These are phyloP conservation scores for Diaporthe sp. DNA, from an alignment of 2,329 filamentous ascomycete species.

Conservation along the genomic window DNA sequence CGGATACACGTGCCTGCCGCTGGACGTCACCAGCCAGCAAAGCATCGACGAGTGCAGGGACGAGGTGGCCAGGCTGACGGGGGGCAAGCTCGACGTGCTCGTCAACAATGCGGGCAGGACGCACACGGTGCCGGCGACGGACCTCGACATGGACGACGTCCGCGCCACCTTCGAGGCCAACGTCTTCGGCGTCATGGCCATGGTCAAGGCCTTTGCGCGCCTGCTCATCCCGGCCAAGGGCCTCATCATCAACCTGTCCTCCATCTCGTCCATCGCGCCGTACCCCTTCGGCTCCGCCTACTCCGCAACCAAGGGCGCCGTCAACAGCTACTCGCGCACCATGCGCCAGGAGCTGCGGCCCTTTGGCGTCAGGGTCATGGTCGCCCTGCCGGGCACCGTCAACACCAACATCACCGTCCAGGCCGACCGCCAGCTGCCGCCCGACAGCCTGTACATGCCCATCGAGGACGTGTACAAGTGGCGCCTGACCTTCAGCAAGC, in stretches of 20 bases:
- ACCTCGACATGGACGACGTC: slow-evolving; percentile 64
- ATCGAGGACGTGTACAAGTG: slow-evolving; percentile 46
- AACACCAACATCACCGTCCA: slow-evolving; percentile 63
- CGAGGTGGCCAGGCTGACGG: slow-evolving; percentile 62
- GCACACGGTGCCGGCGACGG: slow-evolving; percentile 41
- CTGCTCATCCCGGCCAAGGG: slow-evolving; percentile 65
- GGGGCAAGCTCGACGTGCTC: slow-evolving; percentile 68
- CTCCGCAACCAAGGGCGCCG: slow-evolving; percentile 68
- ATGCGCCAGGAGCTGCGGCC: slow-evolving; percentile 67
- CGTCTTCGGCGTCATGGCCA: slow-evolving; percentile 70
- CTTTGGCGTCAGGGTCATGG: slow-evolving; percentile 69
- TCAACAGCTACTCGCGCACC: slow-evolving; percentile 66
- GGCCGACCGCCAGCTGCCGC: slow-evolving; percentile 57
- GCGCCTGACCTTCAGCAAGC: slow-evolving; percentile 39
- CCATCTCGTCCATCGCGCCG: slow-evolving; percentile 62
- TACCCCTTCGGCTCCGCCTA: slow-evolving; percentile 69
- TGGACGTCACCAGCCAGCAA: slow-evolving; percentile 66
- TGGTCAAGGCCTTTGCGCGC: slow-evolving; percentile 63
- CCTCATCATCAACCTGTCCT: slow-evolving; percentile 69
- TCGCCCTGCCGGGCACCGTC: slow-evolving; percentile 68
- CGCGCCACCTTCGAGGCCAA: slow-evolving; percentile 69
- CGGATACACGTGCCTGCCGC: slow-evolving; percentile 62
- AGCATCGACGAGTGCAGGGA: slow-evolving; percentile 64
- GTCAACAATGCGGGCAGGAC: slow-evolving; percentile 66
- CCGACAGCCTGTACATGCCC: slow-evolving; percentile 61